A percentile compares a stretch with the other conserved stretches of the same genome.
phyloP scores from a whole-genome alignment of 1,139 yeast species.

The Yamadazyma sp. region DNA sequence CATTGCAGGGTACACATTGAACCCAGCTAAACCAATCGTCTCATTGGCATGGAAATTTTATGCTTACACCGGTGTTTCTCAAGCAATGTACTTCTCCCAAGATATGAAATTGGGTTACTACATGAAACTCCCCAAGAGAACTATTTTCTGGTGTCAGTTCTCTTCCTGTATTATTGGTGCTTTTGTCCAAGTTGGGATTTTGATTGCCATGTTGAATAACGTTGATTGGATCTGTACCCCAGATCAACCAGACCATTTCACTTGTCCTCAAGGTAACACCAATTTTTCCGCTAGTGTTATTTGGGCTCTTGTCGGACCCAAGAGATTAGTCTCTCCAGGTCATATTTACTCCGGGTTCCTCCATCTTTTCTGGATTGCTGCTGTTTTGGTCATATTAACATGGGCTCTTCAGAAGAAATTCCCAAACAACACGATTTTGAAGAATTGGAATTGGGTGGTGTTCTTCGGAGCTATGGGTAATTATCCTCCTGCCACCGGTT shows the following conservation, averaged over 20 bases:
- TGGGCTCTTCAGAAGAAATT: constrained; percentile 28
- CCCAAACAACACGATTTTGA: constrained; percentile 18
- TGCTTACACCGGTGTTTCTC: constrained; percentile 50
- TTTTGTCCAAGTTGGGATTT: constrained; percentile 51
- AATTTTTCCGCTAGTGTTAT: constrained; percentile 55
- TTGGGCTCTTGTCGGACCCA: constrained; percentile 67
- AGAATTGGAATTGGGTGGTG: constrained; percentile 37
- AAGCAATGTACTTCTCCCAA: constrained; percentile 49
- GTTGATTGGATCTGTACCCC: constrained; percentile 39
- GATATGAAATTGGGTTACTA: constrained; percentile 54
- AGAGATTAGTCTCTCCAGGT: constrained; percentile 35
- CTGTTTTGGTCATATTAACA: constrained; percentile 31
- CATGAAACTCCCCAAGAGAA: constrained; percentile 48
- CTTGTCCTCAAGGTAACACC: constrained; percentile 49
- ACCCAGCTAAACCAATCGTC: constrained; percentile 44
- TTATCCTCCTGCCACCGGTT: constrained; percentile 53
- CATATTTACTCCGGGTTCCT: constrained; percentile 34
- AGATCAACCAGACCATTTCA: constrained; percentile 38
- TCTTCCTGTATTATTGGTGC: constrained; percentile 23
- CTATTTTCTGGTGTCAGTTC: constrained; percentile 15
- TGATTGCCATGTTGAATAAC: constrained; percentile 31
- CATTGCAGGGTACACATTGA: constrained; percentile 39
- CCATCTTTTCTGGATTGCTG: constrained; percentile 40
- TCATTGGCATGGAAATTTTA: constrained; percentile 44
- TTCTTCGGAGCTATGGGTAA: constrained; percentile 33